These are phyloP conservation scores for Rhizopus stolonifer DNA, from an alignment of 371 early-diverging fungal species.

Conservation along the genomic window DNA sequence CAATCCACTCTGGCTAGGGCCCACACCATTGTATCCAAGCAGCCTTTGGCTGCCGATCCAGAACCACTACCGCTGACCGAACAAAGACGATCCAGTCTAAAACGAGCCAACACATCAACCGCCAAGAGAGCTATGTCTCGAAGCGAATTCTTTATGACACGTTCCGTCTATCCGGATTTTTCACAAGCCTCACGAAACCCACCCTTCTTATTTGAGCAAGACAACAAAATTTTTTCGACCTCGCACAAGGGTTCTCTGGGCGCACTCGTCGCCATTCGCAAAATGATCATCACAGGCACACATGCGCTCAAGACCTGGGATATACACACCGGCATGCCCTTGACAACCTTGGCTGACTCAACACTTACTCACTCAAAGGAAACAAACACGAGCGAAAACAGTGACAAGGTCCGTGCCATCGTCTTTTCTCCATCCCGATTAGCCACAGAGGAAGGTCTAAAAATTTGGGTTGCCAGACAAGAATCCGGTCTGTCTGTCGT, in stretches of 20 bases:
- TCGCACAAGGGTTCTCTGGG: constrained; percentile 16
- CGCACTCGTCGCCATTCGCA: constrained; percentile 11
- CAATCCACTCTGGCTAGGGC: constrained; percentile 36
- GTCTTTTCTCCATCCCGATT: constrained; percentile 38
- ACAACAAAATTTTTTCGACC: constrained; percentile 11
- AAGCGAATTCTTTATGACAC: constrained; percentile 19
- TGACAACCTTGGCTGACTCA: constrained; percentile 14
- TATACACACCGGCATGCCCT: constrained; percentile 8
- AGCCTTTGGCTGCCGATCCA: neutral
- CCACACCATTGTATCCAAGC: constrained; percentile 25
- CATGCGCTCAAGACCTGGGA: constrained; percentile 20
- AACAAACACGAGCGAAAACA: constrained; percentile 6
- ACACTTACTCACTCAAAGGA: no score
- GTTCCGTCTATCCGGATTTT: constrained; percentile 18
- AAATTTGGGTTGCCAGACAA: constrained; percentile 65
- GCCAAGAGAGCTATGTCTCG: constrained; percentile 18
- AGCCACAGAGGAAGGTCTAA: constrained; percentile 55
- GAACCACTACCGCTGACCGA: neutral
- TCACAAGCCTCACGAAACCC: constrained; percentile 23
- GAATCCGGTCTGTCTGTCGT: constrained; percentile 58
- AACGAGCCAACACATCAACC: constrained; percentile 15
- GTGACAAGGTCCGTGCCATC: constrained; percentile 33
- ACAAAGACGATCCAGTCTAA: neutral
- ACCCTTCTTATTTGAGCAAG: constrained; percentile 9
- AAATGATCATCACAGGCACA: constrained; percentile 20